Evolutionary conservation across 768 basidiomycete species (phyloP).

Genomic region (Boletus coccyginus): DNA sequence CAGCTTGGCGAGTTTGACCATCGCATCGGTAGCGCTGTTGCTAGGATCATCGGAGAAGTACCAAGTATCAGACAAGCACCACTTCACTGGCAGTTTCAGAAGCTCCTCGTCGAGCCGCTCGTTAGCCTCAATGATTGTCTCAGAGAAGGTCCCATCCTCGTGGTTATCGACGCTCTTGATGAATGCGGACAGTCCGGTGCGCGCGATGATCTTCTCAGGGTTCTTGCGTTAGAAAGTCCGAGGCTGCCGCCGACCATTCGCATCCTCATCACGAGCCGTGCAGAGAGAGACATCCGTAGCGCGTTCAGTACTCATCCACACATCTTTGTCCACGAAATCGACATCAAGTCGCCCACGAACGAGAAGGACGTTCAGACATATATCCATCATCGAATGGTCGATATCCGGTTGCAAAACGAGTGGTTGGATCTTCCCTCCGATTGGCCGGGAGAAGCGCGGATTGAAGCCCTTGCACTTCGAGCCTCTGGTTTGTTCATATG

Average conservation of each 20-base stretch:
- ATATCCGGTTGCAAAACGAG: constrained; percentile 27
- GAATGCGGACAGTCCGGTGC: constrained; percentile 28
- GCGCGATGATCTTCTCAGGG: constrained; percentile 28
- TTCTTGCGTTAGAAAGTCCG: constrained; percentile 24
- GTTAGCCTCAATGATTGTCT: constrained; percentile 10
- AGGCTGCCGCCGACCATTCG: constrained; percentile 24
- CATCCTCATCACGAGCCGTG: constrained; percentile 33
- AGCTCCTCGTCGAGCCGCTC: constrained; percentile 33
- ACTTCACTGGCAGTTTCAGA: constrained; percentile 32
- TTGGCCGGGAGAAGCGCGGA: constrained; percentile 27
- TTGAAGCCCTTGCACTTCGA: constrained; percentile 20
- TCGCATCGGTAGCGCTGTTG: constrained; percentile 28
- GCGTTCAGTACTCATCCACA: constrained; percentile 11
- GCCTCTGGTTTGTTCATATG: constrained; percentile 34
- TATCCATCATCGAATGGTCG: constrained; percentile 25
- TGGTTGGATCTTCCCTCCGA: constrained; percentile 25
- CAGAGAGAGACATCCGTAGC: constrained; percentile 28
- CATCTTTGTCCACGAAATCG: constrained; percentile 21
- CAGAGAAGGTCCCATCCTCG: constrained; percentile 27
- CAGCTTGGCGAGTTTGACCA: constrained; percentile 33
- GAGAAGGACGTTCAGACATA: constrained; percentile 25
- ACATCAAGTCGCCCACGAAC: constrained; percentile 26
- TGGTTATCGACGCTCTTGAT: constrained; percentile 37
- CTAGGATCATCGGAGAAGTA: constrained; percentile 21
- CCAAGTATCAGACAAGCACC: constrained; percentile 31